These are phyloP conservation scores for Populus ilicifolia DNA, from an alignment of 345 rosid genomes.

Conservation along the genomic window DNA sequence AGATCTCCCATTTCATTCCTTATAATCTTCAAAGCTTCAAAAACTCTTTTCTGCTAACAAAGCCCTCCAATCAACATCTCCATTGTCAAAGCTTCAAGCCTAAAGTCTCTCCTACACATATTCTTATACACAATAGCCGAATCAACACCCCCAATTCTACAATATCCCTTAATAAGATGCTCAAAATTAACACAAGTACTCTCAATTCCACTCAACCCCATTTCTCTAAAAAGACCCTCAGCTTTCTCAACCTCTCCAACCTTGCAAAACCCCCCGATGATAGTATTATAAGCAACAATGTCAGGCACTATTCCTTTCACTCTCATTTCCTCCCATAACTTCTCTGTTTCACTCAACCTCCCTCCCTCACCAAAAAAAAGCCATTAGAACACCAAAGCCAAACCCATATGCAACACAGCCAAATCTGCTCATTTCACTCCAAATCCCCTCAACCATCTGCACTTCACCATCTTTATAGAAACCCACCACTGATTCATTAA, in stretches of 20 bases:
- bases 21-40: conserved; percentile 51
- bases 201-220: conserved; percentile 52
- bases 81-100: conserved; percentile 40
- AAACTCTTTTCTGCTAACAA: conserved; percentile 39
- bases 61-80: conserved; percentile 46
- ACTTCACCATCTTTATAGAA: conserved; percentile 52
- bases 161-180: conserved; percentile 63
- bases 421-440: conserved; percentile 55
- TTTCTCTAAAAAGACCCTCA: conserved; percentile 49
- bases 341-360: conserved; percentile 54
- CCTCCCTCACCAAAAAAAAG: conserved; percentile 46
- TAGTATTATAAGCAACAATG: conserved; percentile 55
- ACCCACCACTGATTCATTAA: conserved; percentile 59
- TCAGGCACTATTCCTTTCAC: conserved; percentile 43
- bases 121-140: conserved; percentile 55
- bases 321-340: conserved; percentile 67
- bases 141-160: conserved; percentile 49
- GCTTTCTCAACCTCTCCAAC: conserved; percentile 50
- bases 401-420: conserved; percentile 45
- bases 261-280: conserved; percentile 63
- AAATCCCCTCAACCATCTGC: conserved; percentile 56
- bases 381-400: conserved; percentile 56
- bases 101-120: conserved; percentile 50
- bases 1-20: conserved; percentile 34
- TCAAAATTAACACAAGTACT: conserved; percentile 46